Evolutionary conservation across 805 yeast genomes (phyloP).

Genomic region (Candida multigemmis): DNA sequence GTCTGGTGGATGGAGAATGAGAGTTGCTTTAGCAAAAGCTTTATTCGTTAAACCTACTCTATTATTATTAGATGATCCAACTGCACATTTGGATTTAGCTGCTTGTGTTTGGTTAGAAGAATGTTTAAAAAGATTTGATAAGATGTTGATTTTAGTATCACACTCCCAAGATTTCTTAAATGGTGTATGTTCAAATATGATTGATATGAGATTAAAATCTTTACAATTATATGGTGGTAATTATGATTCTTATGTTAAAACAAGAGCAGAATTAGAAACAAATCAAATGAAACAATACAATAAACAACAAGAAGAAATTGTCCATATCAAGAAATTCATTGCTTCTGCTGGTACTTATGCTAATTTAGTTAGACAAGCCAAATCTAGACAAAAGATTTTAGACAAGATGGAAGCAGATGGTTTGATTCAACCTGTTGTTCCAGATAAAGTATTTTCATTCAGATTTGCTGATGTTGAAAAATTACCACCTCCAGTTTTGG

Average conservation of each 20-base stretch:
- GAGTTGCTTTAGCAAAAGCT: conserved; percentile 97
- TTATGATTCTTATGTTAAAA: conserved; percentile 93
- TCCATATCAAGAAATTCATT: conserved; percentile 95
- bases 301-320: conserved; percentile 98
- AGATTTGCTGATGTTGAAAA: conserved; percentile 92
- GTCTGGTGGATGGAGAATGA: conserved; percentile 99
- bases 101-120: conserved; percentile 99
- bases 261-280: conserved; percentile 87
- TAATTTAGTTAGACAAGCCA: conserved; percentile 95
- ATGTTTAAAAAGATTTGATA: conserved; percentile 88
- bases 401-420: conserved; percentile 99
- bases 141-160: conserved; percentile 87
- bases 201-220: conserved; percentile 87
- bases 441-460: conserved; percentile 90
- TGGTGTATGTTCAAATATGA: conserved; percentile 97
- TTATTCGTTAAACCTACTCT: conserved; percentile 96
- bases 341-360: conserved; percentile 99
- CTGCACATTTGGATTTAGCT: conserved; percentile 98
- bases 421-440: conserved; percentile 82
- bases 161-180: conserved; percentile 99
- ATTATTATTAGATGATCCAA: conserved; percentile 92
- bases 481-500: conserved; percentile 96
- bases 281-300: conserved; percentile 96
- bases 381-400: conserved; percentile 97
- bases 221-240: conserved; percentile 89